Percentiles rank a stretch among this genome's conserved stretches.
These are phyloP conservation scores for Coemansia biformis DNA, from an alignment of 192 early-diverging fungal species.

Conservation along the genomic window DNA sequence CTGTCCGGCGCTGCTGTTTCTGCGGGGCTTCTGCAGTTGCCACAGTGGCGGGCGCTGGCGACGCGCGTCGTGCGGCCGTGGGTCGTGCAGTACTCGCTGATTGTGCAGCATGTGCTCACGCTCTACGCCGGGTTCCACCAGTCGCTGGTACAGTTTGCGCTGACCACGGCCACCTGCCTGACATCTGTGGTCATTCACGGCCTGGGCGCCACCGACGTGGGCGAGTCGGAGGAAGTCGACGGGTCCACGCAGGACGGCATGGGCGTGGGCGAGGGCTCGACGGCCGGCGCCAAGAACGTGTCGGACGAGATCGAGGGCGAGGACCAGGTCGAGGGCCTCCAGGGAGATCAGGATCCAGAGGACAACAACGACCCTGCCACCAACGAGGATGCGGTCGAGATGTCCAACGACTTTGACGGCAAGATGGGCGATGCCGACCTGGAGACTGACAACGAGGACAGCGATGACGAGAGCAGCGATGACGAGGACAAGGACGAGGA, in stretches of 20 bases:
- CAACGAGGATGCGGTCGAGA: conserved; percentile 89
- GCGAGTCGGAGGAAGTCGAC: conserved; percentile 58
- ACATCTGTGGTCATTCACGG: conserved; percentile 71
- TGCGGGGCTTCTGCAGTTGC: background rate
- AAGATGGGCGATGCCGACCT: conserved; percentile 82
- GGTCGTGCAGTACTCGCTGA: conserved; percentile 39
- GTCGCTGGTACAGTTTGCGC: conserved; percentile 62
- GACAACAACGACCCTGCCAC: conserved; percentile 56
- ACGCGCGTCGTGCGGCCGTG: conserved; percentile 25
- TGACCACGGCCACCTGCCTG: conserved; percentile 20
- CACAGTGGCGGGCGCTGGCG: background rate
- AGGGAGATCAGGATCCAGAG: conserved; percentile 57
- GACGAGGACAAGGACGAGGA: conserved; percentile 69
- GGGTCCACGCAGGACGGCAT: conserved; percentile 54
- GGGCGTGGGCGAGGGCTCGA: conserved; percentile 93
- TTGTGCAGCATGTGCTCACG: conserved; percentile 53
- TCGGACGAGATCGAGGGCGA: conserved; percentile 97
- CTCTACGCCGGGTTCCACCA: conserved; percentile 61
- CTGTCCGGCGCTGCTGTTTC: conserved; percentile 5
- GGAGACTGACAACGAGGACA: conserved; percentile 69
- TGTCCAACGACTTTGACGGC: conserved; percentile 96
- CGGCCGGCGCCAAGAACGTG: conserved; percentile 80
- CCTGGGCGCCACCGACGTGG: conserved; percentile 76
- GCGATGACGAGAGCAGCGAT: conserved; percentile 58
- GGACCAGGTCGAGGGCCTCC: conserved; percentile 87